phyloP scores from a whole-genome alignment of 768 basidiomycete genomes.

The Grammothele lineata region DNA sequence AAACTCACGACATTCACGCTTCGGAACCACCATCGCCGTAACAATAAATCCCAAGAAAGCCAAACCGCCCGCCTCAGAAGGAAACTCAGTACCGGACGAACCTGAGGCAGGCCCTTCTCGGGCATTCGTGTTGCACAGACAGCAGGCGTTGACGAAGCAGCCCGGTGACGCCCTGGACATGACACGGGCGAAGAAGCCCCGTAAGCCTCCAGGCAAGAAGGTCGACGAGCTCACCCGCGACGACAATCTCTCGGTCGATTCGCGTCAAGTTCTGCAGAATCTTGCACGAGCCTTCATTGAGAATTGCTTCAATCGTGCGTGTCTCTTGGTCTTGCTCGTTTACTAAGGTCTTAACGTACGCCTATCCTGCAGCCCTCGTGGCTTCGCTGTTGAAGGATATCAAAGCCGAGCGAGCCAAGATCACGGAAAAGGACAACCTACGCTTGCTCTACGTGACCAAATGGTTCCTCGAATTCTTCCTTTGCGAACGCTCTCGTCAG shows the following conservation, averaged over 20 bases:
- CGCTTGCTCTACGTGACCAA: slow-evolving; percentile 82
- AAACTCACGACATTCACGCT: slow-evolving; percentile 86
- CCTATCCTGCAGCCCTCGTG: slow-evolving; percentile 82
- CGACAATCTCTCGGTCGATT: slow-evolving; percentile 65
- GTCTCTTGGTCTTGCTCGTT: slow-evolving; percentile 6
- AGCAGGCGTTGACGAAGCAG: slow-evolving; percentile 71
- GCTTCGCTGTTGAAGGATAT: slow-evolving; percentile 87
- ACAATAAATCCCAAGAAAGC: slow-evolving; percentile 56
- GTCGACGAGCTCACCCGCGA: slow-evolving; percentile 64
- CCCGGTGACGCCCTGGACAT: slow-evolving; percentile 70
- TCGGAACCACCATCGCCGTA: slow-evolving; percentile 92
- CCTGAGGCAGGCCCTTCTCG: slow-evolving; percentile 34
- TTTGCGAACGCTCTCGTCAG: slow-evolving; percentile 41
- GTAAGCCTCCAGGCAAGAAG: slow-evolving; percentile 57
- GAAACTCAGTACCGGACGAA: slow-evolving; percentile 8
- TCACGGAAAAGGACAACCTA: slow-evolving; percentile 93
- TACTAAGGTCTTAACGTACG: not conserved
- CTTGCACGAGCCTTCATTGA: slow-evolving; percentile 74
- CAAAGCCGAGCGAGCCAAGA: slow-evolving; percentile 83
- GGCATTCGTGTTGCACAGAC: slow-evolving; percentile 78
- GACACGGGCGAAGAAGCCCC: slow-evolving; percentile 34
- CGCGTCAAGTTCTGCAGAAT: slow-evolving; percentile 57
- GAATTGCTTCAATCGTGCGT: slow-evolving; percentile 85
- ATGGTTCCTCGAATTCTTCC: slow-evolving; percentile 93
- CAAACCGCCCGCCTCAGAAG: not conserved